Base-by-base conservation (phyloP, 306 rosid species). In the Purshia tridentata region DNA sequence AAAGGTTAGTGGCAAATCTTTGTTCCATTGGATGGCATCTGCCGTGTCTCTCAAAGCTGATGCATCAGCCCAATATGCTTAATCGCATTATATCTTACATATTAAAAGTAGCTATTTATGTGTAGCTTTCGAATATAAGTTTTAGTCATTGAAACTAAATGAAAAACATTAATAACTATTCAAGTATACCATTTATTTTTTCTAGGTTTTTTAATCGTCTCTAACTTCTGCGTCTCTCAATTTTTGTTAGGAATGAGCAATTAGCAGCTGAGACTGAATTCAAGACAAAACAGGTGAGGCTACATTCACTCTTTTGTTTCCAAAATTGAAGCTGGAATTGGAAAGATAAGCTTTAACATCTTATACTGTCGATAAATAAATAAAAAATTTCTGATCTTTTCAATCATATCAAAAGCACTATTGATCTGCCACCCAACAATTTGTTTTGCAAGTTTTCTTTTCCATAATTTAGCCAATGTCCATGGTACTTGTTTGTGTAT, bases 281-380 rank as follows among this genome's bases (percentile, higher is more conserved):
- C 70, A 83, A 91, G 80, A 70, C 81, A 59, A 69, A 90, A 23
- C 88, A 91, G 94, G 98, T 94, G 80, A 82, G 65, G 55, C 67
- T 49, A 53, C 68, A 57, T 16, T 73, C 77, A 37, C 44, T 44
- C 2, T 23, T 15, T 19, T 16, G 8, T 39, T 58, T 59, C 6
- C 40, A 13, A 42, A 29, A 20, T 19, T 40, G 35, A 42, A 13
- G 12, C 5, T n/a, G 49, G 23, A 41, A 18, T 9, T 50, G 49
- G 39, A n/a, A n/a, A n/a, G n/a, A n/a, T n/a, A n/a, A n/a, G n/a
- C 11, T 18, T 10, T 44, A 65, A 45, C n/a, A 65, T 40, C 29
- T 20, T 5, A 54, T 54, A 13, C 11, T 70, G 46, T 55, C 22
- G 41, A 42, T 63, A 42, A 44, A 6, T 8, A 18, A 41, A 20